These are phyloP conservation scores for Trichoderma simmonsii DNA, from an alignment of 2,329 filamentous ascomycete species.

Conservation along the genomic window DNA sequence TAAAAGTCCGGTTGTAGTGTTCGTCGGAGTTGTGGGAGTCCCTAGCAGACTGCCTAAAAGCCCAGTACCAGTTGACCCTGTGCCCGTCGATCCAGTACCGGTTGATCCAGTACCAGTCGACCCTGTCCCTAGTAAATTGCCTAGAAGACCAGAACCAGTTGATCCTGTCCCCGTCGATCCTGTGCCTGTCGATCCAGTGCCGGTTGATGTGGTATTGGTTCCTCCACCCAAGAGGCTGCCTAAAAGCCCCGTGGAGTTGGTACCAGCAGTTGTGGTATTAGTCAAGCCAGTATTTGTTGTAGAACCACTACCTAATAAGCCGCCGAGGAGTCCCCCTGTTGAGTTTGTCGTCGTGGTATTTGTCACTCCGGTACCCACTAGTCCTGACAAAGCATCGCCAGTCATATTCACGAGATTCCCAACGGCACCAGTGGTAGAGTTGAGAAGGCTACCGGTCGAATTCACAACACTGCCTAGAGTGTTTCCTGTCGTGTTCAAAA, in stretches of 20 bases:
- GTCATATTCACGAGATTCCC: background rate
- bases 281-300: background rate
- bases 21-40: too few species aligned
- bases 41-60: too few species aligned
- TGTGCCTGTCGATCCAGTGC: too few species aligned
- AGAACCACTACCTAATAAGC: background rate
- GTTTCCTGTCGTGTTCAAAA: background rate
- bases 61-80: too few species aligned
- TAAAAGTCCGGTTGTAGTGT: too few species aligned
- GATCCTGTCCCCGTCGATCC: too few species aligned
- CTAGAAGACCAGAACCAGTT: too few species aligned
- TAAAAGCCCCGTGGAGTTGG: background rate
- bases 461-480: background rate
- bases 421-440: background rate
- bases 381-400: background rate
- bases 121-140: too few species aligned
- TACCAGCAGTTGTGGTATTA: background rate
- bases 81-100: too few species aligned
- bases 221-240: background rate
- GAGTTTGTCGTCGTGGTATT: background rate
- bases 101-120: too few species aligned
- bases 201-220: background rate
- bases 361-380: background rate
- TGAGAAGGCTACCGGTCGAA: background rate
- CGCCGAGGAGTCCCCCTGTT: background rate